Evolutionary conservation across 768 basidiomycete genomes (phyloP).

Genomic region (Boletus coccyginus): DNA sequence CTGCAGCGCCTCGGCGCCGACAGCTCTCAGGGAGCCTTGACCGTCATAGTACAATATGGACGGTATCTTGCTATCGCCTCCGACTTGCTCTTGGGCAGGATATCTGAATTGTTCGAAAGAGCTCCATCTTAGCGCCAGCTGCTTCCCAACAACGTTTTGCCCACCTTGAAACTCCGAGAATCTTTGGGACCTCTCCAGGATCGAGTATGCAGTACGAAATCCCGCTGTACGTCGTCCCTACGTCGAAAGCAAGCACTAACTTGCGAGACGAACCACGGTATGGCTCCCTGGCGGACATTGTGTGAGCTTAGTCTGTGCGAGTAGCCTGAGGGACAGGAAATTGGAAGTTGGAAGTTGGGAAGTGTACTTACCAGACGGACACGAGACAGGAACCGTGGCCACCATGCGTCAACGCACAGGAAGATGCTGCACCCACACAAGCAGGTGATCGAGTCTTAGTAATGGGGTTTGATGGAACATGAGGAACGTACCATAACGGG

Average conservation of each 20-base stretch:
- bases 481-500: neutral
- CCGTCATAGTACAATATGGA: constrained; percentile 47
- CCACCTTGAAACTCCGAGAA: constrained; percentile 29
- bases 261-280: constrained; percentile 41
- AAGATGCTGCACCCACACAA: neutral
- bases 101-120: constrained; percentile 30
- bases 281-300: constrained; percentile 27
- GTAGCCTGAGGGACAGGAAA: neutral
- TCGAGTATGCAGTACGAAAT: constrained; percentile 37
- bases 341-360: neutral
- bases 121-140: neutral
- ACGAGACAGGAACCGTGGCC: neutral
- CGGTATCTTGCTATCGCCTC: constrained; percentile 49
- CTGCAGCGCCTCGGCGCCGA: constrained; percentile 38
- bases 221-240: constrained; percentile 44
- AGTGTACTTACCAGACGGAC: neutral
- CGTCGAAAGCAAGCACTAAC: constrained; percentile 42
- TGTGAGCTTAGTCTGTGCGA: neutral
- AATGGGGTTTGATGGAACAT: neutral
- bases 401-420: neutral
- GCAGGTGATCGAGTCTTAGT: neutral
- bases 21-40: constrained; percentile 37
- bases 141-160: neutral
- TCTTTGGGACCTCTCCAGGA: constrained; percentile 32
- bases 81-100: constrained; percentile 45